These are phyloP conservation scores for Anisogramma anomala DNA, from an alignment of 2,329 filamentous ascomycete genomes.

Conservation along the genomic window DNA sequence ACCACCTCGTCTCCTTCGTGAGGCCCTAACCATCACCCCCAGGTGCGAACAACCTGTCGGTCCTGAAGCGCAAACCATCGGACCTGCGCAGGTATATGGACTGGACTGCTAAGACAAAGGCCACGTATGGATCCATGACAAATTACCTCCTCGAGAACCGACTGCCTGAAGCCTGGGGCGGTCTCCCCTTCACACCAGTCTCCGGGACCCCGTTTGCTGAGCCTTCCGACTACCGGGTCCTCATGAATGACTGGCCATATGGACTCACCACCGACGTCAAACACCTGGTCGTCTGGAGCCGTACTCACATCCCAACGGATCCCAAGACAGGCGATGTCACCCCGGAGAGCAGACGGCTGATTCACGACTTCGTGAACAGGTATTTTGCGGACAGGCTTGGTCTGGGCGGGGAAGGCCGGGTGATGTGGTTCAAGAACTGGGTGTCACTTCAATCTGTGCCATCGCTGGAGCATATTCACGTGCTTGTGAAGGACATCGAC, in stretches of 20 bases:
- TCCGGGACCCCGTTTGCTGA: slow-evolving; percentile 41
- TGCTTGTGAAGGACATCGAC: slow-evolving; percentile 48
- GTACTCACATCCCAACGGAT: slow-evolving; percentile 67
- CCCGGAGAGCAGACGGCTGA: slow-evolving; percentile 47
- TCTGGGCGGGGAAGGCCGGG: slow-evolving; percentile 34
- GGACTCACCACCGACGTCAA: slow-evolving; percentile 53
- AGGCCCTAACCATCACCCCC: background rate
- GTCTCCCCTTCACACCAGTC: slow-evolving; percentile 41
- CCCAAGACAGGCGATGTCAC: slow-evolving; percentile 61
- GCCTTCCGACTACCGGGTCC: slow-evolving; percentile 52
- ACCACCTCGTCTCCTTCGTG: background rate
- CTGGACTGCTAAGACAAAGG: slow-evolving; percentile 60
- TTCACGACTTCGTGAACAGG: slow-evolving; percentile 57
- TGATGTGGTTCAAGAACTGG: slow-evolving; percentile 95
- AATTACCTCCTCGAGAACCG: slow-evolving; percentile 65
- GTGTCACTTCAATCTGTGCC: slow-evolving; percentile 76
- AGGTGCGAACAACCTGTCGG: slow-evolving; percentile 53
- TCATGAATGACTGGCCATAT: slow-evolving; percentile 92
- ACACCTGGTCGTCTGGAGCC: slow-evolving; percentile 90
- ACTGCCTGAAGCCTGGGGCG: slow-evolving; percentile 54
- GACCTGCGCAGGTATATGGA: slow-evolving; percentile 69
- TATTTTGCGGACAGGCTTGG: slow-evolving; percentile 54
- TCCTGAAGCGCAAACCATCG: slow-evolving; percentile 68
- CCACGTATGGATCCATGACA: slow-evolving; percentile 67
- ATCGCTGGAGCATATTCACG: slow-evolving; percentile 80